Base-by-base conservation (phyloP, 2,329 filamentous ascomycete species). In the Penicillium fuscoglaucum region DNA sequence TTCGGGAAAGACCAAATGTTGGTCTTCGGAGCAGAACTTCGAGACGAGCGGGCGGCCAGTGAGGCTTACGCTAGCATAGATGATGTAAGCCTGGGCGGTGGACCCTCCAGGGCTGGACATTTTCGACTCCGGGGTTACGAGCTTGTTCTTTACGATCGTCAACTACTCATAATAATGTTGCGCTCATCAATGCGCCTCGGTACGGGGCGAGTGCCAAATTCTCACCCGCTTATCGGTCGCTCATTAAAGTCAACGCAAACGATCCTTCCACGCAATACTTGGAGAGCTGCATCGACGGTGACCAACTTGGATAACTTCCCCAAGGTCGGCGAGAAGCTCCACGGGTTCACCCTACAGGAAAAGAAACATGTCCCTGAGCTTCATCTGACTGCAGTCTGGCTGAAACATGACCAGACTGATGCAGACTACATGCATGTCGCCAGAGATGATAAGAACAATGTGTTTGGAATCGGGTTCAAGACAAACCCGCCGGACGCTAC, bases 401-500 rank as follows among this genome's bases (percentile, higher is more conserved):
- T 99, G 62, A 88, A 90, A 70, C 95, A 99, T 74, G 90, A 98
- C 79, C 93, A 93, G 80, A 99, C 95, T 0, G 91, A 93, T 60
- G 95, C 95, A 63, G 91, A 99, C 66, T 97, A 98, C 73, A 83
- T 99, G 47, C 95, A 99, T 78, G 89, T 99, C 68, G 93, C 93
- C 17, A 84, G 93, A 67, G 92, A 98, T 58, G 95, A 99, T 73
- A 90, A 89, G 80, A 99, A 99, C 80, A 99, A 99, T 90, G 95
- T 98, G 73, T 99, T 99, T 78, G 96, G 93, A 39, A 96, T 99
- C 70, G 95, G 93, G 52, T 99, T 99, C 86, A 97, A 97, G 84
- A 99, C 95, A 26, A 98, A 98, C 73, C 95, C 95, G 19, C 93
- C 93, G 9, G 92, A 99, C 77, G 92, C 95, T 71, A 98, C 95